phyloP scores from a whole-genome alignment of 2,329 filamentous ascomycete genomes.

The Sclerotiophoma versabilis region DNA sequence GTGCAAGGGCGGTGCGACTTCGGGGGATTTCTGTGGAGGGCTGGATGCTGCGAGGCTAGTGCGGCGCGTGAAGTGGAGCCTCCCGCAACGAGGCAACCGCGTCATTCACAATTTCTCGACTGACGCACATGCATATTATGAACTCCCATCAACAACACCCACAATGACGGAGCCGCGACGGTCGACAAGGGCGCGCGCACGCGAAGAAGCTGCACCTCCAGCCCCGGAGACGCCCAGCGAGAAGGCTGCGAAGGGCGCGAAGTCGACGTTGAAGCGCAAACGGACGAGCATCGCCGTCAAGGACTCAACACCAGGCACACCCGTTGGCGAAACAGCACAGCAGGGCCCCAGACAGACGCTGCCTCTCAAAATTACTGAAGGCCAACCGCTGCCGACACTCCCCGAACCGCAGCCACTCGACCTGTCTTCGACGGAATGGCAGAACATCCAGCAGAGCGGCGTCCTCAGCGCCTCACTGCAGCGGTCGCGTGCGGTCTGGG shows the following conservation, averaged over 20 bases:
- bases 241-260: conserved; percentile 35
- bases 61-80: conserved; percentile 5
- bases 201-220: conserved; percentile 40
- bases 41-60: conserved; percentile 9
- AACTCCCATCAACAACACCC: not conserved
- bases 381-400: conserved; percentile 74
- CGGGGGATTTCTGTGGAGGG: not conserved
- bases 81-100: conserved; percentile 1
- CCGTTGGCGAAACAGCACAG: conserved; percentile 25
- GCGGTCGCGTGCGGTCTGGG: conserved; percentile 68
- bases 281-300: conserved; percentile 32
- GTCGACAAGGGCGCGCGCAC: conserved; percentile 46
- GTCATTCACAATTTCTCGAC: conserved; percentile 6
- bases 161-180: conserved; percentile 47
- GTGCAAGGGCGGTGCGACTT: not conserved
- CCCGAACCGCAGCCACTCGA: conserved; percentile 70
- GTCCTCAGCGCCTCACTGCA: conserved; percentile 76
- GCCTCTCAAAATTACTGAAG: conserved; percentile 68
- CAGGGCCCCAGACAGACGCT: conserved; percentile 47
- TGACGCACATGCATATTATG: not conserved
- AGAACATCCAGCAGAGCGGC: conserved; percentile 77
- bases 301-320: conserved; percentile 36
- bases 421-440: conserved; percentile 71
- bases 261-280: conserved; percentile 46
- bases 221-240: conserved; percentile 35